A percentile compares a stretch with the other conserved stretches of the same genome.
Conservation (phyloP, 345 rosid genomes). For the Acer saccharum region DNA sequence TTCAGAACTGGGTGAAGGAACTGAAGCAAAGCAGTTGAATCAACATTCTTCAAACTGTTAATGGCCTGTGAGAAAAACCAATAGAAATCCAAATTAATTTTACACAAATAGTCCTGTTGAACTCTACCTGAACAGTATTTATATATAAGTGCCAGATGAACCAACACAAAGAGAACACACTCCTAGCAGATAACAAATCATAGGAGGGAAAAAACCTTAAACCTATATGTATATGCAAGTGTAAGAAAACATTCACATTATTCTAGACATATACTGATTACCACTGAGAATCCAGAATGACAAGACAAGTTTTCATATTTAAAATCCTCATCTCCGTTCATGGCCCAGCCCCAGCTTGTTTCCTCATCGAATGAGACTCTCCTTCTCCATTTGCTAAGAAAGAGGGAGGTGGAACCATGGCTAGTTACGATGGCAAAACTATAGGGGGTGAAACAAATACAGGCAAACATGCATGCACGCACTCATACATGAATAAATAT, state of each 20-base stretch:
- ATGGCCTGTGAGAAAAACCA: conserved; percentile 67
- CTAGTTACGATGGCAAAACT: background rate
- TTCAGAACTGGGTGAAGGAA: conserved; percentile 95
- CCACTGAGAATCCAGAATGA: no score
- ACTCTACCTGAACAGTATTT: background rate
- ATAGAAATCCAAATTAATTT: conserved; percentile 8
- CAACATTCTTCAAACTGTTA: conserved; percentile 97
- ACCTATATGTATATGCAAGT: background rate
- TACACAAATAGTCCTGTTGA: background rate
- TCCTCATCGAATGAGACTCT: background rate
- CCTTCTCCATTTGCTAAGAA: background rate
- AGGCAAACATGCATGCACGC: background rate
- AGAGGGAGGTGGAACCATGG: background rate
- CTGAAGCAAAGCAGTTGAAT: conserved; percentile 96
- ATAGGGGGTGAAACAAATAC: background rate
- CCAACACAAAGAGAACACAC: background rate
- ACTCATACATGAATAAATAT: background rate
- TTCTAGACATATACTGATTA: background rate
- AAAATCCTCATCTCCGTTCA: background rate
- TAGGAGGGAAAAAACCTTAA: no score
- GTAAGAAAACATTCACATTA: conserved; percentile 5
- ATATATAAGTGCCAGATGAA: background rate
- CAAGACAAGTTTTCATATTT: background rate
- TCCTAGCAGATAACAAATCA: background rate
- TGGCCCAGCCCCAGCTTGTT: background rate